A percentile compares a stretch with the other conserved stretches of the same genome.
Evolutionary conservation across 1,139 yeast species (phyloP).

Genomic region (Debaryomyces psychrophilus): DNA sequence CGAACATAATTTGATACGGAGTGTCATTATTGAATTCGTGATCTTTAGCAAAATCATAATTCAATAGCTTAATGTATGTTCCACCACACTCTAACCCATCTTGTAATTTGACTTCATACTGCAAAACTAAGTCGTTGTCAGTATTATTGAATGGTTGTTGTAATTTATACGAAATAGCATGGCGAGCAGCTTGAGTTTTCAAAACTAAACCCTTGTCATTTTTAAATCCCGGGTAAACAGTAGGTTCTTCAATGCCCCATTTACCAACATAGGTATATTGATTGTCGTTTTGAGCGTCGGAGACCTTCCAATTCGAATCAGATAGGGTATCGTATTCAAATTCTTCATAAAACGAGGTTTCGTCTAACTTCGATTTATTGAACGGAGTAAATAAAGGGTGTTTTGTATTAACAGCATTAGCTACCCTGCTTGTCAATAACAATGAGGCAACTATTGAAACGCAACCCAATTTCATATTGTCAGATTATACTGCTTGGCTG

Average conservation of each 20-base stretch:
- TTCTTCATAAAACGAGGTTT: constrained; percentile 68
- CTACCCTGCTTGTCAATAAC: not conserved
- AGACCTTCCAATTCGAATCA: constrained; percentile 62
- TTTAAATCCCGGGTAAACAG: constrained; percentile 56
- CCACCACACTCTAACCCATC: constrained; percentile 83
- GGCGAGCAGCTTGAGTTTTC: constrained; percentile 74
- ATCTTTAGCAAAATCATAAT: constrained; percentile 26
- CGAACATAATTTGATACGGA: constrained; percentile 87
- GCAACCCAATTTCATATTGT: constrained; percentile 5
- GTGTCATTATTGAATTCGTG: constrained; percentile 58
- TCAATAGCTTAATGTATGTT: constrained; percentile 77
- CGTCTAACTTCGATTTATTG: constrained; percentile 27
- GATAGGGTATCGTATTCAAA: constrained; percentile 48
- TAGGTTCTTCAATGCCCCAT: constrained; percentile 67
- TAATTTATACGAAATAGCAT: constrained; percentile 71
- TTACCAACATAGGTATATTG: constrained; percentile 65
- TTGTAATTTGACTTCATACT: constrained; percentile 86
- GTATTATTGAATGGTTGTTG: constrained; percentile 56
- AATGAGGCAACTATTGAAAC: not conserved
- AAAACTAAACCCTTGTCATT: constrained; percentile 76
- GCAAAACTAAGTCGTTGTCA: constrained; percentile 72
- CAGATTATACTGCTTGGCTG: not conserved
- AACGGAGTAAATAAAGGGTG: constrained; percentile 32
- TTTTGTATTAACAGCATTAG: not conserved
- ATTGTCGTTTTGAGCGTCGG: constrained; percentile 59